Percentiles rank a stretch among this genome's conserved stretches.
Conservation (phyloP, 1,284 basidiomycete genomes). For the Papiliotrema laurentii region DNA sequence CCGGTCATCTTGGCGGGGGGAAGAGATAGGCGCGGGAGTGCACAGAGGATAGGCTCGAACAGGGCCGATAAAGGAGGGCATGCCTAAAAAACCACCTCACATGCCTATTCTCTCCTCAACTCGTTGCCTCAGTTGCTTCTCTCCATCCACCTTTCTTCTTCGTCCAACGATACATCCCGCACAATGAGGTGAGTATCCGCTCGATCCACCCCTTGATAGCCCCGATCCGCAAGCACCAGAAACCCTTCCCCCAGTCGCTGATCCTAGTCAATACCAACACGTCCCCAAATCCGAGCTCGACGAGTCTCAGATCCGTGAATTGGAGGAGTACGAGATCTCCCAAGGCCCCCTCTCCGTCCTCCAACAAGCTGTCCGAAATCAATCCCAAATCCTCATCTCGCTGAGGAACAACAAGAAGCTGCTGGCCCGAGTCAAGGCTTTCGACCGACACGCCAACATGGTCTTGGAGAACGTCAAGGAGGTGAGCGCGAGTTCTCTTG, state of each 20-base stretch:
- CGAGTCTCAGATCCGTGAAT: constrained; percentile 88
- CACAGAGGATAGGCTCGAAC: too few relatives aligned
- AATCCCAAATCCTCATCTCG: constrained; percentile 95
- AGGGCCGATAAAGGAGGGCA: too few relatives aligned
- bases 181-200: background rate
- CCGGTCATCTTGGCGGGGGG: too few relatives aligned
- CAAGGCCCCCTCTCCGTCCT: constrained; percentile 96
- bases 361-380: constrained; percentile 95
- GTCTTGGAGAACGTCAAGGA: constrained; percentile 97
- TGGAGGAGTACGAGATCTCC: constrained; percentile 96
- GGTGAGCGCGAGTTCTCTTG: constrained; percentile 55
- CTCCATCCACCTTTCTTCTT: background rate
- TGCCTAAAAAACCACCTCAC: too few relatives aligned
- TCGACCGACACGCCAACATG: constrained; percentile 99
- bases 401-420: constrained; percentile 98
- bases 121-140: background rate
- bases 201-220: too few relatives aligned
- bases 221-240: too few relatives aligned
- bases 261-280: constrained; percentile 87
- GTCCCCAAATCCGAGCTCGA: constrained; percentile 96
- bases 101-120: too few relatives aligned
- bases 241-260: too few relatives aligned
- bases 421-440: constrained; percentile 94
- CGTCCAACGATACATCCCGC: too few relatives aligned
- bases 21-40: too few relatives aligned